A percentile compares a stretch with the other conserved stretches of the same genome.
Conservation (phyloP, 2,329 filamentous ascomycete species). For the Aspergillus sp. region DNA sequence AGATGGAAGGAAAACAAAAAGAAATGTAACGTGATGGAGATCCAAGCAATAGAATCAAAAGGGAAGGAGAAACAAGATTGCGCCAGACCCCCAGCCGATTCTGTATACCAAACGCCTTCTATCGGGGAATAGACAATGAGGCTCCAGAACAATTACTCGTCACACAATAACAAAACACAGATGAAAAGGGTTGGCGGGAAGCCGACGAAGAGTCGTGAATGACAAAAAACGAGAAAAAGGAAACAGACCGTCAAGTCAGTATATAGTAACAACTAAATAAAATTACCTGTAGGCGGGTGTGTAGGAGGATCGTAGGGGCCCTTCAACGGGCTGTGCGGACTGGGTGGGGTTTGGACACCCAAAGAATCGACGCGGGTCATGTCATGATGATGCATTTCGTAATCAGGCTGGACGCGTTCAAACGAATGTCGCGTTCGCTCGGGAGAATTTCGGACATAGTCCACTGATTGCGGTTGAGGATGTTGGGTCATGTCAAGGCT, state of each 20-base stretch:
- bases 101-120: slow-evolving; percentile 40
- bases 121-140: slow-evolving; percentile 37
- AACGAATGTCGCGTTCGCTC: slow-evolving; percentile 84
- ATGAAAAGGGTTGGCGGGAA: slow-evolving; percentile 23
- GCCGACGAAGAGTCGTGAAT: slow-evolving; percentile 32
- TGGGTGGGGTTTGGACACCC: slow-evolving; percentile 25
- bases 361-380: slow-evolving; percentile 83
- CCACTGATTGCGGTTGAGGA: slow-evolving; percentile 61
- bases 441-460: slow-evolving; percentile 67
- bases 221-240: slow-evolving; percentile 23
- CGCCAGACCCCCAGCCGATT: slow-evolving; percentile 32
- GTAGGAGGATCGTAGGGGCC: slow-evolving; percentile 31
- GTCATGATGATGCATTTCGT: slow-evolving; percentile 75
- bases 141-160: slow-evolving; percentile 24
- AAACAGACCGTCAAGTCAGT: slow-evolving; percentile 18
- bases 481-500: slow-evolving; percentile 45
- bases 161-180: slow-evolving; percentile 25
- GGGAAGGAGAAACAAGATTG: slow-evolving; percentile 16
- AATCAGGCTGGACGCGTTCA: slow-evolving; percentile 79
- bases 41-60: not conserved
- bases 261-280: slow-evolving; percentile 26
- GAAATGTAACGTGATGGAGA: slow-evolving; percentile 5
- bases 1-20: not conserved
- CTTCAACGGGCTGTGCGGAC: slow-evolving; percentile 34
- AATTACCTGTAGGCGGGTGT: slow-evolving; percentile 28